These are phyloP conservation scores for Lodderomyces theae DNA, from an alignment of 1,139 yeast species.

Conservation along the genomic window DNA sequence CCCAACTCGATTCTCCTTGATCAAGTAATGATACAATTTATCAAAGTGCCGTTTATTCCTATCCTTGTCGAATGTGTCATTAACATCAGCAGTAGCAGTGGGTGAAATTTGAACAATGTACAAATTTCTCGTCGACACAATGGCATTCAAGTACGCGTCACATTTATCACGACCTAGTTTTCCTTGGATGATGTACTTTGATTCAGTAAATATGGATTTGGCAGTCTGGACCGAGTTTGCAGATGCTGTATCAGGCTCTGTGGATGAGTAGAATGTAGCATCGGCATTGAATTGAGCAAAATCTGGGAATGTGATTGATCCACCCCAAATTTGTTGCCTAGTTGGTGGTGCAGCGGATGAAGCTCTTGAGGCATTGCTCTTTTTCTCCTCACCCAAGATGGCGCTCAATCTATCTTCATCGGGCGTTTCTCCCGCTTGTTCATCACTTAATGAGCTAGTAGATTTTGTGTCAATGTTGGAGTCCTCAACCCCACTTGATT, in stretches of 20 bases:
- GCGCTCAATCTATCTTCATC: constrained; percentile 25
- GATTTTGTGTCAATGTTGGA: not conserved
- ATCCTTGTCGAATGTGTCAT: not conserved
- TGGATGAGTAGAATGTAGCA: constrained; percentile 42
- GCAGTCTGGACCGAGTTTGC: constrained; percentile 26
- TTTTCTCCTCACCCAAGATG: constrained; percentile 15
- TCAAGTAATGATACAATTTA: constrained; percentile 54
- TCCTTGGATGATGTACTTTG: constrained; percentile 56
- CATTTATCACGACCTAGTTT: constrained; percentile 55
- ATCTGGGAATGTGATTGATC: constrained; percentile 54
- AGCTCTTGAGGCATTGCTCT: not conserved
- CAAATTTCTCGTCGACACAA: constrained; percentile 46
- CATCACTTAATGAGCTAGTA: constrained; percentile 5
- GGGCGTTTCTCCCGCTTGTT: constrained; percentile 1
- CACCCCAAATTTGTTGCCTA: constrained; percentile 46
- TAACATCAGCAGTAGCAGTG: constrained; percentile 3
- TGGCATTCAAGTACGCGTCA: constrained; percentile 52
- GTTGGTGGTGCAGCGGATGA: not conserved
- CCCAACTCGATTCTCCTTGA: constrained; percentile 52
- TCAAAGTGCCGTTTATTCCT: constrained; percentile 26
- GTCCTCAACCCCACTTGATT: not conserved
- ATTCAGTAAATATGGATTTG: constrained; percentile 28
- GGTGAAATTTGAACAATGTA: constrained; percentile 43
- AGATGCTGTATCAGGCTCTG: constrained; percentile 23
- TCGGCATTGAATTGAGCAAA: constrained; percentile 48